Conservation (phyloP, 176 grass and related monocot genomes). For the Carex myosuroides region DNA sequence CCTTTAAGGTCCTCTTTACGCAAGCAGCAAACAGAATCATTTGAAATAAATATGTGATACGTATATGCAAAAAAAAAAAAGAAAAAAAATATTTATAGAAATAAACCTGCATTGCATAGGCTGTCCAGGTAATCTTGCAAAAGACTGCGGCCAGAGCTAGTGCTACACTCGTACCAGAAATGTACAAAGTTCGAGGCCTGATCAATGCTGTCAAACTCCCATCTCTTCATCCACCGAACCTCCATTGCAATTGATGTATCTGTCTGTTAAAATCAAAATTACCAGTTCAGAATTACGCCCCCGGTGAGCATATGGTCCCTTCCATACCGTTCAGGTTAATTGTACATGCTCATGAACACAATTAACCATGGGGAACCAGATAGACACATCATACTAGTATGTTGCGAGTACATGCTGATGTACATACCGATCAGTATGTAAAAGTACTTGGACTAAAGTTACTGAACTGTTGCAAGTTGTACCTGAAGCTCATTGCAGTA, state of each 20-base stretch:
- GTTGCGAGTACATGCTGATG: background rate
- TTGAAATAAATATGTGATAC: background rate
- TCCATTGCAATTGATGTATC: constrained; percentile 83
- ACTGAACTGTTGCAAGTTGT: background rate
- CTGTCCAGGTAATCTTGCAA: constrained; percentile 24
- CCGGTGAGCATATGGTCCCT: background rate
- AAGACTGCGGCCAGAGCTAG: background rate
- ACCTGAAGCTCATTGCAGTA: constrained; percentile 87
- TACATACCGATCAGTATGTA: background rate
- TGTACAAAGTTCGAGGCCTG: constrained; percentile 46
- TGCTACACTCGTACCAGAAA: constrained; percentile 47
- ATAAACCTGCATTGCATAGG: constrained; percentile 12
- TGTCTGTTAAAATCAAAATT: constrained; percentile 27
- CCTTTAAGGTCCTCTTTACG: background rate
- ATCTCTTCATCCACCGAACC: constrained; percentile 77
- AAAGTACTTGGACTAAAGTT: background rate
- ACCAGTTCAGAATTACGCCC: background rate
- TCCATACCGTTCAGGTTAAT: background rate
- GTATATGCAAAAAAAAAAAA: background rate
- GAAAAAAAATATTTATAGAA: constrained; percentile 8
- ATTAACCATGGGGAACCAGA: background rate
- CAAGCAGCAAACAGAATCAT: background rate
- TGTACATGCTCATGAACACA: background rate
- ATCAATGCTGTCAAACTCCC: constrained; percentile 77
- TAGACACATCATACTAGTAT: background rate